Evolutionary conservation across 768 basidiomycete genomes (phyloP).

Genomic region (Rhodotorula diobovata): DNA sequence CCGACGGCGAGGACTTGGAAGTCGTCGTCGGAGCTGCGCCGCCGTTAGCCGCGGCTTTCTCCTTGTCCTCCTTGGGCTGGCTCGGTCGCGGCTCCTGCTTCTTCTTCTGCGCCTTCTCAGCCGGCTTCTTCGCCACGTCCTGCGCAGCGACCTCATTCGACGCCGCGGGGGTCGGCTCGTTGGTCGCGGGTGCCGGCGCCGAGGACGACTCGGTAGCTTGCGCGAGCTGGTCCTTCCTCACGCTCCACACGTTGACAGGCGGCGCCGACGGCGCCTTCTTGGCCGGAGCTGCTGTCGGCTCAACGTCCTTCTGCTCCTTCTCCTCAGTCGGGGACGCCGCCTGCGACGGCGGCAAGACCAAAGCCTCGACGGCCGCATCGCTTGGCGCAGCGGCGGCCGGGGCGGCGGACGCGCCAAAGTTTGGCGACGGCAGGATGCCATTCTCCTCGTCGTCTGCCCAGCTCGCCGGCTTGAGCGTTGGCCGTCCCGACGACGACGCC

Average conservation of each 20-base stretch:
- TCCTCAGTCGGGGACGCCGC: background rate
- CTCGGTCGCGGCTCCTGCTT: background rate
- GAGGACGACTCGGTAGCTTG: background rate
- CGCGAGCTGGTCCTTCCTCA: slow-evolving; percentile 34
- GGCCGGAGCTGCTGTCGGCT: background rate
- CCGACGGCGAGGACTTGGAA: background rate
- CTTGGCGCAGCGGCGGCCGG: background rate
- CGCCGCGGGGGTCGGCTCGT: background rate
- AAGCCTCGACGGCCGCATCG: slow-evolving; percentile 10
- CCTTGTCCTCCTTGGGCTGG: background rate
- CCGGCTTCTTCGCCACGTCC: background rate
- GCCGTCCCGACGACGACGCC: background rate
- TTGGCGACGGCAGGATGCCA: slow-evolving; percentile 16
- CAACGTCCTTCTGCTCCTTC: background rate
- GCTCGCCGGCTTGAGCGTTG: slow-evolving; percentile 17
- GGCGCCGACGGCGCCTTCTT: slow-evolving; percentile 26
- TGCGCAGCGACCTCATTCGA: background rate
- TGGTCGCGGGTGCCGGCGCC: background rate
- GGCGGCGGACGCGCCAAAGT: slow-evolving; percentile 15
- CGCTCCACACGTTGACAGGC: slow-evolving; percentile 37
- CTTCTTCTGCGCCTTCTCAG: background rate
- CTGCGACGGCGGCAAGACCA: background rate
- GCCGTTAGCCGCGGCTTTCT: background rate
- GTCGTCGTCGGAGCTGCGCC: background rate
- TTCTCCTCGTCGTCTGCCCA: slow-evolving; percentile 34